phyloP scores from a whole-genome alignment of 1,284 basidiomycete genomes.

The Papiliotrema flavescens region DNA sequence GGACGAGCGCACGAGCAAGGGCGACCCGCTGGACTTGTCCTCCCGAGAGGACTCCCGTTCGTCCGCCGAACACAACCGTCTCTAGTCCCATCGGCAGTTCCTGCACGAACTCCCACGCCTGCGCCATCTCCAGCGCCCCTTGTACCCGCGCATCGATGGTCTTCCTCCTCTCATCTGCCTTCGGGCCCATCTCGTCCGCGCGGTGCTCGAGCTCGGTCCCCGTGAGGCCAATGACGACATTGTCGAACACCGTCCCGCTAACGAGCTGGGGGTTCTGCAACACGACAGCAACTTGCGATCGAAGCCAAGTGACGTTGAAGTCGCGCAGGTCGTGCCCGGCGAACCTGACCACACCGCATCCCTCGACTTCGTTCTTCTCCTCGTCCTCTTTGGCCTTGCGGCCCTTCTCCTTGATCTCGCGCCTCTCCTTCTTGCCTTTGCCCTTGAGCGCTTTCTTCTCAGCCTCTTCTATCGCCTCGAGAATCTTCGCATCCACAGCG shows the following conservation, averaged over 20 bases:
- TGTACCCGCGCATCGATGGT: slow-evolving; percentile 37
- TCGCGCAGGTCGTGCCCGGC: slow-evolving; percentile 41
- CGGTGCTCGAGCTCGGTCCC: slow-evolving; percentile 30
- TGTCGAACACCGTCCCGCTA: slow-evolving; percentile 48
- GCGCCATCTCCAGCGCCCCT: slow-evolving; percentile 37
- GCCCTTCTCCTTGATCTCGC: not conserved
- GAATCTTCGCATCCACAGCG: slow-evolving; percentile 12
- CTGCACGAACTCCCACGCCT: slow-evolving; percentile 49
- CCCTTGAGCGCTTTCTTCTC: not conserved
- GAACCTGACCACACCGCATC: slow-evolving; percentile 29
- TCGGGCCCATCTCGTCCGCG: slow-evolving; percentile 7
- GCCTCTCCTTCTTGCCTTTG: not conserved
- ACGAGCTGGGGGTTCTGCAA: slow-evolving; percentile 50
- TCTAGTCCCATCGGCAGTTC: slow-evolving; percentile 46
- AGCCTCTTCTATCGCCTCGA: slow-evolving; percentile 9
- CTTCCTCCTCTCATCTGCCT: slow-evolving; percentile 11
- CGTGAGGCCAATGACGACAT: slow-evolving; percentile 48
- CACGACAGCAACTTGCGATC: slow-evolving; percentile 50
- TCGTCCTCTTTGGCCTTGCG: not conserved
- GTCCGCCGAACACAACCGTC: slow-evolving; percentile 44
- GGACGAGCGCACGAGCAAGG: slow-evolving; percentile 48
- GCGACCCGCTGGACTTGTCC: slow-evolving; percentile 50
- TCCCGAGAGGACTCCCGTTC: slow-evolving; percentile 41
- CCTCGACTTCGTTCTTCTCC: slow-evolving; percentile 3
- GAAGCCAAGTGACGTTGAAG: slow-evolving; percentile 48